These are phyloP conservation scores for Clitoria ternatea DNA, from an alignment of 306 rosid genomes.

Conservation along the genomic window DNA sequence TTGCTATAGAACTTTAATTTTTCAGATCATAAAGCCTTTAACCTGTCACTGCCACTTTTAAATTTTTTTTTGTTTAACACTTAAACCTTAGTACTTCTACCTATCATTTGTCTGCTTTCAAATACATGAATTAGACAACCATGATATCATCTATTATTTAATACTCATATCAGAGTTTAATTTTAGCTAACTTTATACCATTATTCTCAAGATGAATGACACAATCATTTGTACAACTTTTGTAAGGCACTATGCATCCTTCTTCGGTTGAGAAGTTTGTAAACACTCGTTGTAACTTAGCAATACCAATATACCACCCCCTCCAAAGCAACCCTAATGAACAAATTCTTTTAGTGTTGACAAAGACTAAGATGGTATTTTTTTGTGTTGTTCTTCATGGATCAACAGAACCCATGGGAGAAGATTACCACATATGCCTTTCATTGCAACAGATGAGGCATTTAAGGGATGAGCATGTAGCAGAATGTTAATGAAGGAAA, in stretches of 20 bases:
- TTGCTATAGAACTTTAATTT: neutral
- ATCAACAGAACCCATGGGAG: constrained; percentile 31
- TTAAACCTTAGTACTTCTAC: neutral
- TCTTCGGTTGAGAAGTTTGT: neutral
- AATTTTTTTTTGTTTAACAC: neutral
- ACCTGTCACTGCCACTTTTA: neutral
- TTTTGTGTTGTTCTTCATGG: neutral
- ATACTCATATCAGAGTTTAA: constrained; percentile 29
- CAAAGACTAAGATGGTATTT: neutral
- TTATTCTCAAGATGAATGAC: constrained; percentile 36
- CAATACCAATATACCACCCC: neutral
- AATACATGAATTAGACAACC: neutral
- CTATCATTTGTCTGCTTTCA: neutral
- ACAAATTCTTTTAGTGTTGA: neutral
- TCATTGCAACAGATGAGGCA: constrained; percentile 25
- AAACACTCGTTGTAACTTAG: neutral
- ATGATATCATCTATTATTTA: neutral
- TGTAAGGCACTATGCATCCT: constrained; percentile 32
- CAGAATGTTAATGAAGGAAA: neutral
- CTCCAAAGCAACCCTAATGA: neutral
- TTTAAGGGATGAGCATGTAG: constrained; percentile 29
- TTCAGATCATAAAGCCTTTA: neutral
- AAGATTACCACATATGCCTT: constrained; percentile 37
- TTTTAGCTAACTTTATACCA: constrained; percentile 34
- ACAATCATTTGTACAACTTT: constrained; percentile 34